These are phyloP conservation scores for Colletotrichum sp. DNA, from an alignment of 2,329 filamentous ascomycete genomes.

Conservation along the genomic window DNA sequence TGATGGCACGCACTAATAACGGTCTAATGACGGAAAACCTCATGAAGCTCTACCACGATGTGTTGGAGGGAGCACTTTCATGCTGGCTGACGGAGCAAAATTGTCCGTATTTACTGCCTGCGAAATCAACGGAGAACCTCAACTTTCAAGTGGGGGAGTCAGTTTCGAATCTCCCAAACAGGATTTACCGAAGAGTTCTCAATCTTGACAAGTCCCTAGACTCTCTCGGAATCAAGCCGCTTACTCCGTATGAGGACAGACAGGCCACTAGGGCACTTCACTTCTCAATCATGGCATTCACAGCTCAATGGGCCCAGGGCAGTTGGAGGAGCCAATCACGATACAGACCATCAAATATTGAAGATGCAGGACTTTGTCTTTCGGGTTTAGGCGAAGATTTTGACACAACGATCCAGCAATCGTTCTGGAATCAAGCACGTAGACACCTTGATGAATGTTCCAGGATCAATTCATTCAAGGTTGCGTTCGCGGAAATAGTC, in stretches of 20 bases:
- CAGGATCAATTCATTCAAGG: slow-evolving; percentile 40
- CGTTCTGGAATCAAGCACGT: slow-evolving; percentile 43
- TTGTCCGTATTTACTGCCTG: slow-evolving; percentile 46
- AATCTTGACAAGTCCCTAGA: slow-evolving; percentile 51
- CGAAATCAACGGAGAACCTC: neutral
- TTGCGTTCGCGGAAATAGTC: slow-evolving; percentile 42
- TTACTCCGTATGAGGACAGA: slow-evolving; percentile 47
- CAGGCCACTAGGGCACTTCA: slow-evolving; percentile 51
- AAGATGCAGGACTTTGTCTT: slow-evolving; percentile 7
- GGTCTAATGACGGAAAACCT: slow-evolving; percentile 46
- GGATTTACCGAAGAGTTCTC: slow-evolving; percentile 54
- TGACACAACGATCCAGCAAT: slow-evolving; percentile 39
- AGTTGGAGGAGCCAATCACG: slow-evolving; percentile 27
- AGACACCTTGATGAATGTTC: slow-evolving; percentile 38
- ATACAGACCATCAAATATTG: neutral
- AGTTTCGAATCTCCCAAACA: slow-evolving; percentile 42
- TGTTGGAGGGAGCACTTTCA: slow-evolving; percentile 56
- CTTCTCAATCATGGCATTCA: slow-evolving; percentile 56
- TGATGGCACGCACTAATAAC: slow-evolving; percentile 34
- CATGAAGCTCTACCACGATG: slow-evolving; percentile 58
- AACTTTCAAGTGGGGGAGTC: slow-evolving; percentile 25
- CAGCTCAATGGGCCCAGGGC: slow-evolving; percentile 54
- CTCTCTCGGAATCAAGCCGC: slow-evolving; percentile 40
- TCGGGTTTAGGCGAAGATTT: slow-evolving; percentile 33
- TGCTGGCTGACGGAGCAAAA: slow-evolving; percentile 61